Percentiles rank a stretch among this genome's conserved stretches.
These are phyloP conservation scores for Rubroboletus satanas DNA, from an alignment of 768 basidiomycete genomes.

Conservation along the genomic window DNA sequence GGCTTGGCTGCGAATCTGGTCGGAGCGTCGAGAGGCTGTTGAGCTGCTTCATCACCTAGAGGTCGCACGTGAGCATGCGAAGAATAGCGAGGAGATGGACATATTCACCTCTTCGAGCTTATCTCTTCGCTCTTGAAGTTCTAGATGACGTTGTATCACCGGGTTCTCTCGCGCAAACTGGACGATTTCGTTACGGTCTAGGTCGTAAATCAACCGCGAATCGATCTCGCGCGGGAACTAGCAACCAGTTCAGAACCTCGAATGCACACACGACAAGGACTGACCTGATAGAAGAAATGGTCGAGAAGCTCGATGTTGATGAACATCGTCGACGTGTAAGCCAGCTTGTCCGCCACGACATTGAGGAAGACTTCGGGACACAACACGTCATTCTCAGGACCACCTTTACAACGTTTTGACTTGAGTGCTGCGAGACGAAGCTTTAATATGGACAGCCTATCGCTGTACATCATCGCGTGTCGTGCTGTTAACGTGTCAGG, in stretches of 20 bases:
- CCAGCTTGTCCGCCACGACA: conserved; percentile 94
- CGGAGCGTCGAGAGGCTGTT: conserved; percentile 88
- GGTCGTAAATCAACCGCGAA: conserved; percentile 84
- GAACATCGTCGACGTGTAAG: conserved; percentile 95
- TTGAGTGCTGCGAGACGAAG: conserved; percentile 82
- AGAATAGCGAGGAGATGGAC: background rate
- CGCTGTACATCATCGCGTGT: conserved; percentile 84
- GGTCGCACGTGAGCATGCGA: conserved; percentile 2
- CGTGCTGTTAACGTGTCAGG: conserved; percentile 55
- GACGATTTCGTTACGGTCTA: conserved; percentile 86
- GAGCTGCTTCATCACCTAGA: conserved; percentile 90
- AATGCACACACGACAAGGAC: conserved; percentile 14
- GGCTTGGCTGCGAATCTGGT: conserved; percentile 70
- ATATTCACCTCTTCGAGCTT: conserved; percentile 85
- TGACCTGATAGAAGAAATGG: conserved; percentile 96
- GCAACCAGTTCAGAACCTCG: background rate
- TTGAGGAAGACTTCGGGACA: conserved; percentile 97
- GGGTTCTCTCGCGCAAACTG: conserved; percentile 97
- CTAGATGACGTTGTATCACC: conserved; percentile 77
- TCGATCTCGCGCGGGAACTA: conserved; percentile 98
- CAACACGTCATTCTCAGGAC: conserved; percentile 83
- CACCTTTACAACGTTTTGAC: conserved; percentile 82
- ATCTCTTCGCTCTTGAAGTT: conserved; percentile 94
- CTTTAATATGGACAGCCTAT: conserved; percentile 78
- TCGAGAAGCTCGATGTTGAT: conserved; percentile 98